Evolutionary conservation across 1,284 basidiomycete species (phyloP), one percentile per base, ranked within the genome.

Genomic region (Tilletia setariae): DNA sequence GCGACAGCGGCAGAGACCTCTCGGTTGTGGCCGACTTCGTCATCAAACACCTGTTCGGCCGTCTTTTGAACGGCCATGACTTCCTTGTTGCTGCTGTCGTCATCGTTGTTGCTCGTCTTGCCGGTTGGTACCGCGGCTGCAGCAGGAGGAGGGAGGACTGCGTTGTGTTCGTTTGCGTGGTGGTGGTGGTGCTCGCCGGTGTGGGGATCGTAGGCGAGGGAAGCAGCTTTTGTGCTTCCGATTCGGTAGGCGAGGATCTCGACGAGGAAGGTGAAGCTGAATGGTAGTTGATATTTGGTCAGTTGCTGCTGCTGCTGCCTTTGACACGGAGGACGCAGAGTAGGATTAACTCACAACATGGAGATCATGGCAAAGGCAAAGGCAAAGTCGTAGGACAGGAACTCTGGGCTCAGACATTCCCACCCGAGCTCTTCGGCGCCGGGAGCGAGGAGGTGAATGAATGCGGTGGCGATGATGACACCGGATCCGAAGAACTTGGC

Each of bases 401-500:
- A 81, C n/a, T 65, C 28, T 7, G 64, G 43, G 70, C 56, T 71
- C 42, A 82, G 71, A 46, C 80, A 82, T 16, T 75, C 70, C 42
- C 71, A 73, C 0, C 67, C 53, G 1, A 82, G 70, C 65, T 73
- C 79, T 23, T 81, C 79, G n/a, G 69, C 63, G 28, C 74, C 79
- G 0, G 79, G 79, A 43, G 70, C 69, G 4, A 82, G 66, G 0
- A 81, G 67, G 64, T 86, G 85, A 46, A 86, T 85, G 70, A 85
- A 84, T 1, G 84, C 84, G 4, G 95, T 98, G 0, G 93, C 93
- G 72, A 98, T 91, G 67, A 85, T 82, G 70, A 78, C 72, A 65
- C 64, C 74, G 15, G 53, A 59, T 62, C 95, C 95, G 84, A 97
- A 97, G 84, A 91, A 98, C 84, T 95, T 96, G 35, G 91, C 90